These are phyloP conservation scores for Kitagawia praeruptora DNA, from an alignment of 129 eudicot genomes.

Conservation along the genomic window DNA sequence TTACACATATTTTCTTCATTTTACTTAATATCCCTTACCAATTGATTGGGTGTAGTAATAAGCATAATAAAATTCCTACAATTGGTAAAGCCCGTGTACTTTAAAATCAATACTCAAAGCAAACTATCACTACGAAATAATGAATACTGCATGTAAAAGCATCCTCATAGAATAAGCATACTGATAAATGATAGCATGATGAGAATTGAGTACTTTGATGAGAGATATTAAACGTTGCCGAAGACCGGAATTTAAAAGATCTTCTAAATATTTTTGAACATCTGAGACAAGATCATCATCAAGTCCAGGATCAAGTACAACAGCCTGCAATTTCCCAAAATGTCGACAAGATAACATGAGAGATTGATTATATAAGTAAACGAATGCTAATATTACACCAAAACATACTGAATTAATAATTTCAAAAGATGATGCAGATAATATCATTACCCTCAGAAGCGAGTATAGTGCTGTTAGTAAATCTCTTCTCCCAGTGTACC, in stretches of 20 bases:
- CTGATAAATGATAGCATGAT: not conserved
- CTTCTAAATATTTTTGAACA: slow-evolving; percentile 65
- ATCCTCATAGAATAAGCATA: not conserved
- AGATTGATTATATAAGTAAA: not conserved
- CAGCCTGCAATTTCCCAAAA: slow-evolving; percentile 51
- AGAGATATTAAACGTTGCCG: slow-evolving; percentile 72
- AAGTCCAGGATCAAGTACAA: slow-evolving; percentile 88
- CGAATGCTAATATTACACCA: too few species aligned
- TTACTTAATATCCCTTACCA: too few species aligned
- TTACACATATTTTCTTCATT: too few species aligned
- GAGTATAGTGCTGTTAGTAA: slow-evolving; percentile 74
- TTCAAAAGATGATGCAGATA: not conserved
- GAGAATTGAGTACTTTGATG: slow-evolving; percentile 46
- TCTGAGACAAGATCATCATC: slow-evolving; percentile 78
- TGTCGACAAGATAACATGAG: not conserved
- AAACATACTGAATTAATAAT: not conserved
- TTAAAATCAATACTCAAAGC: not conserved
- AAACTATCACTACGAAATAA: not conserved
- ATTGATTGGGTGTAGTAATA: too few species aligned
- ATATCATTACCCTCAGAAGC: slow-evolving; percentile 62
- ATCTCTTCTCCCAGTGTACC: slow-evolving; percentile 98
- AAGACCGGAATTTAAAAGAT: slow-evolving; percentile 64
- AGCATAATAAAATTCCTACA: not conserved
- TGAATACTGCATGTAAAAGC: not conserved
- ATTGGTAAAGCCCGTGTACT: not conserved